Evolutionary conservation across 2,329 filamentous ascomycete genomes (phyloP), one percentile per base, ranked within the genome.

Genomic region (Curvularia lunata): DNA sequence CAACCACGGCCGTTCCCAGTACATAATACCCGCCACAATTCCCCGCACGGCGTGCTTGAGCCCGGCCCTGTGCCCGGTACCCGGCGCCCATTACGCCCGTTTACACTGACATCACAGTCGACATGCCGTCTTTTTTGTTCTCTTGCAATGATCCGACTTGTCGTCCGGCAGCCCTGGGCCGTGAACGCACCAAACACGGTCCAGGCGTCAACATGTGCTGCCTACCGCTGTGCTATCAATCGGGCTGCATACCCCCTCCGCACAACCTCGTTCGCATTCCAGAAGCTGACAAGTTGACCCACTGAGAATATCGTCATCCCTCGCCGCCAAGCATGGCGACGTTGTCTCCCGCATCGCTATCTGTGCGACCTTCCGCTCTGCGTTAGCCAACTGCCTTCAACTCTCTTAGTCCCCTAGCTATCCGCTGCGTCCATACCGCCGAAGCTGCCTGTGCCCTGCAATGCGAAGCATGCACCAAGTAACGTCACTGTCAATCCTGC

Each of bases 321-420:
- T 54, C 43, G 16, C 61, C 51, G 70, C 70, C 67, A 72, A 72
- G 69, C 45, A 61, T 50, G 40, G 50, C 50, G 45, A 58, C 46
- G 16, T 38, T 63, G 52, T 54, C 54, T 63, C 61, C 61, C 64
- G 59, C 63, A 48, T 49, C 48, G 32, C 40, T 57, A 59, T 58
- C 65, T 55, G 50, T 58, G n/a, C 55, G 58, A 75, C 72, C 73
- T 76, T 68, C 73, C 72, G 19, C 49, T 66, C 64, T 32, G 53
- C 69, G 73, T 62, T 64, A 66, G 64, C 64, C 55, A 63, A 48
- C 67, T 64, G 50, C 63, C 57, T 48, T 43, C 53, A 52, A 55
- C 42, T 57, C 47, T 54, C 42, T 48, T 48, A 27, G 54, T 16
- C 30, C 16, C 30, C 10, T 32, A 16, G 30, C 16, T 16, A 16